phyloP scores from a whole-genome alignment of 1,284 basidiomycete genomes.

The Ustilago trichophora region DNA sequence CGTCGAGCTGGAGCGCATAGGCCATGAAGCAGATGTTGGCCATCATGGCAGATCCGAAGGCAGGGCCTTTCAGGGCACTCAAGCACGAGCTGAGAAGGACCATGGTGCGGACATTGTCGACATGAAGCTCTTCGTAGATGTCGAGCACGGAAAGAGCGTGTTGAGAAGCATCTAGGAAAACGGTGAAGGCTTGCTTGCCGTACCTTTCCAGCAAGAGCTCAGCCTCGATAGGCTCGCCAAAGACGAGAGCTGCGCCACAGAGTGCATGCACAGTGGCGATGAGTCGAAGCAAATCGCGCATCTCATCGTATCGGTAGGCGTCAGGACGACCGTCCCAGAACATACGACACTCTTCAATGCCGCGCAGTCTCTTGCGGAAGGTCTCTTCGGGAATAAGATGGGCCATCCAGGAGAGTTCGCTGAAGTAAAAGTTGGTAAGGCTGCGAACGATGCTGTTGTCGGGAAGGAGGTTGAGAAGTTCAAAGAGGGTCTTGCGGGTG shows the following conservation, averaged over 20 bases:
- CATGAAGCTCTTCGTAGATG: constrained; percentile 51
- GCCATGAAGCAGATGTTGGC: constrained; percentile 49
- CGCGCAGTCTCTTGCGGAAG: constrained; percentile 21
- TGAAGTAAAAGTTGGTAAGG: constrained; percentile 40
- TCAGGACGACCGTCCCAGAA: constrained; percentile 34
- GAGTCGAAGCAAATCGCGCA: constrained; percentile 40
- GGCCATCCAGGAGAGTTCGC: constrained; percentile 48
- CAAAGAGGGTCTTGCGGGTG: constrained; percentile 38
- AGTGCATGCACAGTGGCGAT: constrained; percentile 37
- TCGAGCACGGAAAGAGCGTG: constrained; percentile 50
- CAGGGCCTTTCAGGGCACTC: constrained; percentile 39
- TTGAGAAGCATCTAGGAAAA: constrained; percentile 47
- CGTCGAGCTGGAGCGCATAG: constrained; percentile 50
- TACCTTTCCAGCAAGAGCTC: constrained; percentile 19
- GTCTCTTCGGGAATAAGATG: constrained; percentile 38
- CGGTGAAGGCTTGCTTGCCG: constrained; percentile 29
- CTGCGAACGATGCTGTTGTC: constrained; percentile 24
- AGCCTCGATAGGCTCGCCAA: constrained; percentile 35
- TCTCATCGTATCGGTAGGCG: constrained; percentile 22
- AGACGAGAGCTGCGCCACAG: constrained; percentile 30
- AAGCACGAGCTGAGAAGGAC: constrained; percentile 31
- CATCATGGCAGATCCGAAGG: constrained; percentile 38
- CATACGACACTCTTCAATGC: constrained; percentile 26
- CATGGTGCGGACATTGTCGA: constrained; percentile 52
- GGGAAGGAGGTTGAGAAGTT: constrained; percentile 41